Evolutionary conservation across 2,329 filamentous ascomycete species (phyloP).

Genomic region (Hypoxylon sp.): DNA sequence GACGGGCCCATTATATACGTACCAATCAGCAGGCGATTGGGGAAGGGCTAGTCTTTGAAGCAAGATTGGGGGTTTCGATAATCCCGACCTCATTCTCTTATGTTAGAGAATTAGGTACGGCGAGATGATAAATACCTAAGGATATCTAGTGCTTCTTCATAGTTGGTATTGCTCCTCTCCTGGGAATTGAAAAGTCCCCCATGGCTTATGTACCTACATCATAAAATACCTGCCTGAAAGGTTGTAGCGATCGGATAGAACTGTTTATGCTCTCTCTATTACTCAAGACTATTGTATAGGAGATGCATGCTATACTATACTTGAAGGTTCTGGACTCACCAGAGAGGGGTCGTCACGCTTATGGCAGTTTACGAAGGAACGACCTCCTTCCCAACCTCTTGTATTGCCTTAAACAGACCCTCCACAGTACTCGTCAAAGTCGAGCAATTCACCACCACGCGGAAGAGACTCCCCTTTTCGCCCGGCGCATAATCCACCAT

Average conservation of each 20-base stretch:
- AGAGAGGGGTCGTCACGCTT: background rate
- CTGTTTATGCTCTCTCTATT: background rate
- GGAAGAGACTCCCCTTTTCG: conserved; percentile 69
- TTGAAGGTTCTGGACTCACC: background rate
- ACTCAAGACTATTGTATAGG: background rate
- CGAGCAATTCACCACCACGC: conserved; percentile 72
- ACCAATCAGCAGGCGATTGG: no score
- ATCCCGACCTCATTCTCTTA: no score
- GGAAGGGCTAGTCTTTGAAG: no score
- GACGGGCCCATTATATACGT: no score
- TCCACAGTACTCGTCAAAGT: conserved; percentile 66
- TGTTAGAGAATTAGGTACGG: no score
- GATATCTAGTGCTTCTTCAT: no score
- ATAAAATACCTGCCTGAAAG: background rate
- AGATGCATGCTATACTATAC: background rate
- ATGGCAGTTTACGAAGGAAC: conserved; percentile 23
- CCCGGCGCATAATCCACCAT: conserved; percentile 75
- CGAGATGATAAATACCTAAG: no score
- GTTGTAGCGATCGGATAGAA: background rate
- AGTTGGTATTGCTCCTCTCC: no score
- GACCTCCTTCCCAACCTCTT: conserved; percentile 49
- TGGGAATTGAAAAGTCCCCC: no score
- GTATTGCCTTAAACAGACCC: conserved; percentile 51
- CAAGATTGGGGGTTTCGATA: no score
- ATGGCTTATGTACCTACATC: no score